Base-by-base conservation (phyloP, 352 stramenopile species). In the Pythium folliculosum region DNA sequence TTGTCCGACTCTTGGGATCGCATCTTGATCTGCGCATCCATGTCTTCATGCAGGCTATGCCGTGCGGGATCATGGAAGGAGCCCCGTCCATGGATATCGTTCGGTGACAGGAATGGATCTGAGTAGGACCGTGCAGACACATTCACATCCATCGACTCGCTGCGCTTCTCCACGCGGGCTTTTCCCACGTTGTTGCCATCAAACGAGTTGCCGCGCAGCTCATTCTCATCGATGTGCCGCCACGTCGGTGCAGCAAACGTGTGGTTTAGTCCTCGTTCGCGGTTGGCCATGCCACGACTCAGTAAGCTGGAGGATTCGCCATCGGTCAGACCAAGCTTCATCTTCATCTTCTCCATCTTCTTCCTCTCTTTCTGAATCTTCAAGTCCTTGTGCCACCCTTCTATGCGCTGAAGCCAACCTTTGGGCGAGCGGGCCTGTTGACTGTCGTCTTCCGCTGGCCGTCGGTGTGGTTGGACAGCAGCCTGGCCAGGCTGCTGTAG, bases 301-400 rank as follows among this genome's bases (percentile, higher is more conserved):
- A 5, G 68, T 70, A 37, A 73, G 77, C 48, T 73, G 7, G 23
- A 51, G 2, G 53, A 30, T 51, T 66, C 56, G 12, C 17, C 16
- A 5, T 71, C 65, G 5, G 48, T 30, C 47, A 81, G 79, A 17
- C 75, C 73, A 7, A 75, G 74, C 53, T 86, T 86, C 49, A 78
- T 63, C 51, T 80, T 78, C 17, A 77, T 67, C 64, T 92, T 92
- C 60, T 92, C 83, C 1, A 80, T 82, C 55, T 89, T 90, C 57
- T 85, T 91, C 65, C 80, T 89, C 49, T 92, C 84, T 32, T 92
- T 94, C 62, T 92, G 82, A 1, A 69, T 77, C 68, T 91, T 92
- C 38, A 88, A 73, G 51, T 90, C 83, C 54, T 91, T 90, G 62
- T 92, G 84, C 86, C 86, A 94, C 51, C 86, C 82, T 44, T 92